Conservation (phyloP, 345 rosid genomes). For the Punica granatum region DNA sequence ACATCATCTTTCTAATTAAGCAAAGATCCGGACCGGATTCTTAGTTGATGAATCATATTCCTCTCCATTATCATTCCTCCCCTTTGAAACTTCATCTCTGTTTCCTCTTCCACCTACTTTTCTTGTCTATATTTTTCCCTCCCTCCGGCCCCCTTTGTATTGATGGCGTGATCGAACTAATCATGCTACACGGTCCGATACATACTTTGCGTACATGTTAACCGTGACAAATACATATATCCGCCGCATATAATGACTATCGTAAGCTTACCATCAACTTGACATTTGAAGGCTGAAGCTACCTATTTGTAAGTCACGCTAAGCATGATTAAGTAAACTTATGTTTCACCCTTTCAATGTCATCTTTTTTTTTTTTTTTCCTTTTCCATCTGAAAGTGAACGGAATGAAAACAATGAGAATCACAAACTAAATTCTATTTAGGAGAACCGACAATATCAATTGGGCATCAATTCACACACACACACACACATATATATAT, state of each 20-base stretch:
- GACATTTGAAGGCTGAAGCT: too few relatives aligned
- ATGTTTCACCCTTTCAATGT: too few relatives aligned
- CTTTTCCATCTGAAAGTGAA: too few relatives aligned
- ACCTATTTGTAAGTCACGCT: too few relatives aligned
- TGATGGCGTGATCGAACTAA: neutral
- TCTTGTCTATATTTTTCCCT: neutral
- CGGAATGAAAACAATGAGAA: too few relatives aligned
- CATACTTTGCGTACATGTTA: neutral
- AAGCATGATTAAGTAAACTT: too few relatives aligned
- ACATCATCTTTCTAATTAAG: constrained; percentile 66
- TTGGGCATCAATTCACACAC: too few relatives aligned
- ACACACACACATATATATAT: too few relatives aligned
- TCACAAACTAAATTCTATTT: too few relatives aligned
- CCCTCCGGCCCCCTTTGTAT: neutral
- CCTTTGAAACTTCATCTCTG: constrained; percentile 23
- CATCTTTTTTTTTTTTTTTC: too few relatives aligned
- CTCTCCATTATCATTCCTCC: constrained; percentile 35
- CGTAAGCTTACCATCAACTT: too few relatives aligned
- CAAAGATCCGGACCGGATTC: constrained; percentile 50
- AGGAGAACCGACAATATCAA: too few relatives aligned
- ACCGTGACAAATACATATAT: neutral
- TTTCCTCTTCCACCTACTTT: constrained; percentile 31
- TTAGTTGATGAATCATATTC: constrained; percentile 60
- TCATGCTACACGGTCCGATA: neutral
- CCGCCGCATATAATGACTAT: neutral